Evolutionary conservation across 2,329 filamentous ascomycete genomes (phyloP).

Genomic region (Aspergillus transmontanensis): DNA sequence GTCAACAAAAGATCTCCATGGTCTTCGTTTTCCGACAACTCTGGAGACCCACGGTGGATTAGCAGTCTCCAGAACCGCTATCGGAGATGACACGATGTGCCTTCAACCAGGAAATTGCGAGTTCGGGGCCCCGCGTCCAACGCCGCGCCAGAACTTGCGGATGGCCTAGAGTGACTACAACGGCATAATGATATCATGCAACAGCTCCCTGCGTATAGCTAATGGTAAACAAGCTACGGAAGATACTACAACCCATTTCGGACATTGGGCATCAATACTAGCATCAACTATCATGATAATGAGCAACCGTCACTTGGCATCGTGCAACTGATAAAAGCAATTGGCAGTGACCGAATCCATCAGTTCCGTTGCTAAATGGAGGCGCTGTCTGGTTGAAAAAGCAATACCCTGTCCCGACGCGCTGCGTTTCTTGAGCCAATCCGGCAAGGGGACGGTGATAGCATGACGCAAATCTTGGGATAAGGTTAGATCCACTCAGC

Average conservation of each 20-base stretch:
- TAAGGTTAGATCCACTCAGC: slow-evolving; percentile 12
- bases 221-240: not conserved
- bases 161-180: not conserved
- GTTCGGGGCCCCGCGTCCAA: not conserved
- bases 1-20: no score
- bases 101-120: not conserved
- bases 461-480: slow-evolving; percentile 15
- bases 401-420: slow-evolving; percentile 2
- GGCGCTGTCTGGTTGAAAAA: slow-evolving; percentile 4
- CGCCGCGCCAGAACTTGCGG: not conserved
- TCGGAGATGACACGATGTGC: not conserved
- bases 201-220: not conserved
- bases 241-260: not conserved
- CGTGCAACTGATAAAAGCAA: slow-evolving; percentile 5
- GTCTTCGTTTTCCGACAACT: not conserved
- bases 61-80: not conserved
- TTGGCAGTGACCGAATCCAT: not conserved
- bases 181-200: not conserved
- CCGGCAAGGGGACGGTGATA: not conserved
- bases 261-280: slow-evolving; percentile 11
- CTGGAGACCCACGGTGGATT: no score
- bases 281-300: not conserved
- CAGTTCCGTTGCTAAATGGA: not conserved
- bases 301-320: not conserved
- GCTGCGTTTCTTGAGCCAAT: slow-evolving; percentile 8